Evolutionary conservation across 441 rosid genomes (phyloP), one percentile per base, ranked within the genome.

Genomic region (Dalechampia spathulata): DNA sequence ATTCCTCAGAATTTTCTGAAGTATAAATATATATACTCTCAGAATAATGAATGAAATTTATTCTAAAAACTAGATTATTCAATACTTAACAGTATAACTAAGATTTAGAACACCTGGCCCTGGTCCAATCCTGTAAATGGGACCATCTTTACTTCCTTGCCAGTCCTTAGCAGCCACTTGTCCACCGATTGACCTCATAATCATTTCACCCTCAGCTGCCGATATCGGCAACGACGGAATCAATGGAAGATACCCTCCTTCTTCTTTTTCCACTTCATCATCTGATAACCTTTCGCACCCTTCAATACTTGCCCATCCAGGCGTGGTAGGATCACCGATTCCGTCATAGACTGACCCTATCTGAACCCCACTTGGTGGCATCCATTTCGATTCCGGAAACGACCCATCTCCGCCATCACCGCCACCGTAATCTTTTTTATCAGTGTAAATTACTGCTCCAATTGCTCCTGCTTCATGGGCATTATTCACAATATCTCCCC

Each of bases 301-400:
- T 32, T 56, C 73, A 0, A 48, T 72, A 32, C 96, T 87, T 3
- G 96, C 72, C 98, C 96, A 90, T 39, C 95, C 95, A 1, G 98
- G 96, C 1, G 98, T 90, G 0, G 81, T 82, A 0, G 94, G 96
- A 61, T 87, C 95, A 0, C 97, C 97, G 0, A 58, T 36, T 13
- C 83, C 89, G 10, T 63, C 75, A 58, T 75, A 85, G 46, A 85
- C 83, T 6, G 92, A 41, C 26, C 92, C 98, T 38, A 87, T 87
- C 58, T 85, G 96, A 38, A 85, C 98, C 4, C 95, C 95, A 44
- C 79, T 87, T 7, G 96, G 96, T 0, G 96, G 95, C 88, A 87
- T 78, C 96, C 82, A 79, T 56, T 55, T 82, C 5, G 68, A 70
- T 10, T 67, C 78, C 0, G 92, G 96, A 70, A 87, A 85, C 82